Evolutionary conservation across 106 monocot genomes (phyloP).

Genomic region (Iris macrosiphon): DNA sequence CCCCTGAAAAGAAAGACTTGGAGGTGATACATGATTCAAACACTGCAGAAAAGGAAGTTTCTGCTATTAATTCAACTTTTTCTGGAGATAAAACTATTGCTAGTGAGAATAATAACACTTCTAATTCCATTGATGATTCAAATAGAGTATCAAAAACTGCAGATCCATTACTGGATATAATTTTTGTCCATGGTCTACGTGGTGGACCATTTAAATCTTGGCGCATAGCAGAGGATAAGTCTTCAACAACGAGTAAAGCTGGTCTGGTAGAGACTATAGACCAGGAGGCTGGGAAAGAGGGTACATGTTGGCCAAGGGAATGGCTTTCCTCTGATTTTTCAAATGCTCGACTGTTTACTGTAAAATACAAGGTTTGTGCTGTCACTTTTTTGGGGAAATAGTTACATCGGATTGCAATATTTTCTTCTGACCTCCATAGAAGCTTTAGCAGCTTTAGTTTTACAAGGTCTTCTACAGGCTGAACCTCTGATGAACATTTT

Average conservation of each 20-base stretch:
- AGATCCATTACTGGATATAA: conserved; percentile 61
- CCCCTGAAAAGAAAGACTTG: conserved; percentile 15
- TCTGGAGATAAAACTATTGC: conserved; percentile 2
- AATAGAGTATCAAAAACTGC: conserved; percentile 4
- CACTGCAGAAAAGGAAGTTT: neutral
- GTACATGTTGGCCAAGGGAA: conserved; percentile 96
- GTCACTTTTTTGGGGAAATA: neutral
- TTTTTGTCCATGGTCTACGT: conserved; percentile 94
- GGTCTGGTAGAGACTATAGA: conserved; percentile 93
- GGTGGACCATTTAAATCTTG: conserved; percentile 99
- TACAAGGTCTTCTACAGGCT: conserved; percentile 20
- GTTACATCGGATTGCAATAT: neutral
- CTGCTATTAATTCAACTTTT: conserved; percentile 6
- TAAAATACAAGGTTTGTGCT: conserved; percentile 89
- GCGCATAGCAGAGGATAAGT: conserved; percentile 94
- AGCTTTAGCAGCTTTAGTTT: conserved; percentile 24
- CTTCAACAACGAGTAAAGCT: conserved; percentile 82
- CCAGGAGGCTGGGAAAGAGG: conserved; percentile 91
- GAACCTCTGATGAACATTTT: conserved; percentile 27
- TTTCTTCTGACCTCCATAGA: neutral
- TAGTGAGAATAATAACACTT: conserved; percentile 8
- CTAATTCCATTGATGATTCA: conserved; percentile 12
- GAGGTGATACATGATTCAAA: conserved; percentile 8
- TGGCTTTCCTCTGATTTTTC: conserved; percentile 94
- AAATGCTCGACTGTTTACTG: conserved; percentile 63